These are phyloP conservation scores for Platismatia glauca DNA, from an alignment of 495 filamentous ascomycete species.

Conservation along the genomic window DNA sequence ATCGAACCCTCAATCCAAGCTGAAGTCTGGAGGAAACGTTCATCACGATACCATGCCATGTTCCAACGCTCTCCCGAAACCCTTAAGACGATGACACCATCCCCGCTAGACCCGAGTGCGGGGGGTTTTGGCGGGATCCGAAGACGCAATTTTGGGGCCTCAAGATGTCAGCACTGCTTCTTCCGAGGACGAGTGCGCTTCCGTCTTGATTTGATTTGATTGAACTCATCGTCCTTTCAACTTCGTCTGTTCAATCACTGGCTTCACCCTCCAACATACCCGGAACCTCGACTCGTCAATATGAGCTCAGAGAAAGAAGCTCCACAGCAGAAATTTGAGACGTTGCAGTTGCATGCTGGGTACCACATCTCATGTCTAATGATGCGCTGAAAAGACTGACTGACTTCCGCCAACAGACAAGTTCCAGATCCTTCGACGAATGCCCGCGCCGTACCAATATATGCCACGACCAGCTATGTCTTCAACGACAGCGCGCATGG, in stretches of 20 bases:
- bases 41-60: not conserved
- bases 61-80: not conserved
- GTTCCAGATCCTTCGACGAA: constrained; percentile 80
- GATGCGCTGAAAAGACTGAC: constrained; percentile 11
- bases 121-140: not conserved
- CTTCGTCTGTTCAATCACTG: not conserved
- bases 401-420: constrained; percentile 47
- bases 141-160: not conserved
- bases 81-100: constrained; percentile 11
- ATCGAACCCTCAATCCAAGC: too few species aligned
- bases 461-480: constrained; percentile 81
- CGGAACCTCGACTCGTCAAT: not conserved
- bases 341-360: constrained; percentile 95
- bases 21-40: not conserved
- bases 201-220: not conserved
- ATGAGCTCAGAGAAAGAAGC: constrained; percentile 18
- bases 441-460: constrained; percentile 89
- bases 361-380: constrained; percentile 31
- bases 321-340: constrained; percentile 57
- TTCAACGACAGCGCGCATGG: constrained; percentile 98
- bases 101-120: constrained; percentile 4
- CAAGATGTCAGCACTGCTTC: not conserved
- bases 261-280: not conserved
- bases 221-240: not conserved
- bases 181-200: not conserved